Percentiles rank a stretch among this genome's conserved stretches.
These are phyloP conservation scores for Solanum etuberosum DNA, from an alignment of 257 asterid species.

Conservation along the genomic window DNA sequence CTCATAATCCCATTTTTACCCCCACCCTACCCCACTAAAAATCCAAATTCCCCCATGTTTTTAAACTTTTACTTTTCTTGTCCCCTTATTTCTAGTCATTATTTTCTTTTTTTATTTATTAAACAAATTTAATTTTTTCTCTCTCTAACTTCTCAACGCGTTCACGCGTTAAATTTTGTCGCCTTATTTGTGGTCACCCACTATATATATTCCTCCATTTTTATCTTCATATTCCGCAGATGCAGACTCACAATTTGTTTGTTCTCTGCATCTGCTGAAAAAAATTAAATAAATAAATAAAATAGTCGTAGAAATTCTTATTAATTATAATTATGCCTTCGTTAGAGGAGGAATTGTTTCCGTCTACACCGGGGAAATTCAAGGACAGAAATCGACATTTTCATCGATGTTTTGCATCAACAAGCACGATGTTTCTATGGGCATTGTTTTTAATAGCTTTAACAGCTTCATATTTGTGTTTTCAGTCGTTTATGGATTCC, in stretches of 20 bases:
- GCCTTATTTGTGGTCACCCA: conserved; percentile 24
- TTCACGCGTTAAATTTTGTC: conserved; percentile 32
- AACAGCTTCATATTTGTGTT: conserved; percentile 63
- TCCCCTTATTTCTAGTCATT: neutral
- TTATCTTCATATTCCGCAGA: conserved; percentile 21
- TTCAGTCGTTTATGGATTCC: conserved; percentile 52
- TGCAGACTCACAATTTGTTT: conserved; percentile 18
- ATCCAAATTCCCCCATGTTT: neutral
- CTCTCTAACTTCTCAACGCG: conserved; percentile 28
- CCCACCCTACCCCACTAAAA: neutral
- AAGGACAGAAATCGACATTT: conserved; percentile 59
- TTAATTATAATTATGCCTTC: conserved; percentile 24
- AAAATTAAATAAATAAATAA: no score
- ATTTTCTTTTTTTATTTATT: neutral
- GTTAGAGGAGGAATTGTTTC: conserved; percentile 39
- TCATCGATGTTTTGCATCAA: conserved; percentile 62
- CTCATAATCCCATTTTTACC: neutral
- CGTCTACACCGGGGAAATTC: conserved; percentile 65
- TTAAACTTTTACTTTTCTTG: neutral
- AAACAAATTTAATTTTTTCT: neutral
- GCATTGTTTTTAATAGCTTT: conserved; percentile 54
- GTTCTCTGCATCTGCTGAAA: conserved; percentile 35
- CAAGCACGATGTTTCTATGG: conserved; percentile 70
- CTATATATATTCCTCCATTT: conserved; percentile 21
- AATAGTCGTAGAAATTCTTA: neutral